Conservation (phyloP, 805 yeast species). For the Yueomyces sp. region DNA sequence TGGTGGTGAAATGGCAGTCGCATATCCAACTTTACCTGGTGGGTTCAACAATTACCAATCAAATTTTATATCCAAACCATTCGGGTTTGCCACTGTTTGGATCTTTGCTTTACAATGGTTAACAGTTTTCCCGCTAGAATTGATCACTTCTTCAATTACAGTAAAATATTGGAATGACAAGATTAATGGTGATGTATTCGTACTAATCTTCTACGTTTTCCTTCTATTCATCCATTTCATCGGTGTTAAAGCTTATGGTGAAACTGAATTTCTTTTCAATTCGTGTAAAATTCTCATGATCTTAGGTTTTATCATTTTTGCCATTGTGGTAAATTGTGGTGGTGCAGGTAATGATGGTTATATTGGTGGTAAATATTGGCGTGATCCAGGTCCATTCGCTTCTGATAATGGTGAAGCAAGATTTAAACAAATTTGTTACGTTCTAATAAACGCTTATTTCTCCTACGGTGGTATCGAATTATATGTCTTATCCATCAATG, state of each 20-base stretch:
- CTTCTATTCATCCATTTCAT: constrained; percentile 40
- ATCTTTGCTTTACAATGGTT: constrained; percentile 52
- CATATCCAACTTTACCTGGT: constrained; percentile 28
- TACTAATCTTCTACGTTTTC: constrained; percentile 38
- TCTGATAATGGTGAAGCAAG: constrained; percentile 21
- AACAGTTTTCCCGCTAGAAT: constrained; percentile 51
- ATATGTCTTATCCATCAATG: constrained; percentile 55
- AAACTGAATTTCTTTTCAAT: constrained; percentile 49
- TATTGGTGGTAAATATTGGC: constrained; percentile 50
- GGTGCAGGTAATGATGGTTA: constrained; percentile 42
- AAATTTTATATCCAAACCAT: constrained; percentile 45
- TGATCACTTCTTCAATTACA: constrained; percentile 45
- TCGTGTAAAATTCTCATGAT: constrained; percentile 42
- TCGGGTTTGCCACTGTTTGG: constrained; percentile 66
- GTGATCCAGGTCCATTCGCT: constrained; percentile 38
- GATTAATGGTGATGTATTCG: constrained; percentile 41
- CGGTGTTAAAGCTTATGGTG: constrained; percentile 60
- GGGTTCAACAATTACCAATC: constrained; percentile 28
- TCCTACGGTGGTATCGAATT: constrained; percentile 59
- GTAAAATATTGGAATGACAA: constrained; percentile 36
- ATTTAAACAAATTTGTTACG: constrained; percentile 55
- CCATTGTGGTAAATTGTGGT: constrained; percentile 44
- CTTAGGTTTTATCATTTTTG: constrained; percentile 43
- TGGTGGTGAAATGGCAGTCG: constrained; percentile 30
- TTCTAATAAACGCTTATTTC: constrained; percentile 49